Conservation (phyloP, 225 moss, liverwort and hornwort genomes). For the Sphagnum contortum region DNA sequence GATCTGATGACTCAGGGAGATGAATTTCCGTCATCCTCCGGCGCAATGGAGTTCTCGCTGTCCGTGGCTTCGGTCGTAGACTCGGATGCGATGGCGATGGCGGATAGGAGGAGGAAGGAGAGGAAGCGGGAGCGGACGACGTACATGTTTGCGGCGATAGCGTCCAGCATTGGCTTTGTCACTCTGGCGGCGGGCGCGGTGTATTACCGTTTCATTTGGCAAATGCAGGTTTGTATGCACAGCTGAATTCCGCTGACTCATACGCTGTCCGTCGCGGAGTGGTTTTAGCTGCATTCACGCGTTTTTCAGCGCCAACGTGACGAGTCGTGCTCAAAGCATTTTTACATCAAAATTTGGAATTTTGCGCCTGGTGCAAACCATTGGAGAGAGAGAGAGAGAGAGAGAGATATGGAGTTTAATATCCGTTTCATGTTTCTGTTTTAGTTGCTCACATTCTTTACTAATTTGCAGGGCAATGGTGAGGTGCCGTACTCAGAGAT, state of each 20-base stretch:
- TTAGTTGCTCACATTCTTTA: background rate
- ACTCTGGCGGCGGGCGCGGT: constrained; percentile 62
- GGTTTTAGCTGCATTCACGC: too few relatives aligned
- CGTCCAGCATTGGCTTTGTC: constrained; percentile 75
- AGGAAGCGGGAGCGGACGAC: constrained; percentile 44
- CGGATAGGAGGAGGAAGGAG: constrained; percentile 16
- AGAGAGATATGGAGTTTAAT: too few relatives aligned
- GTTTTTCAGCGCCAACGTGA: too few relatives aligned
- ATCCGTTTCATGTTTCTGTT: too few relatives aligned
- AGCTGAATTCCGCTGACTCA: too few relatives aligned
- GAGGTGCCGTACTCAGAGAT: constrained; percentile 75
- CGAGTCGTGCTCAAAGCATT: too few relatives aligned
- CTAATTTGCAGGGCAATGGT: constrained; percentile 33
- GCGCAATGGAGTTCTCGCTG: constrained; percentile 26
- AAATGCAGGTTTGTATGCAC: constrained; percentile 50
- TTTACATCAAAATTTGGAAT: too few relatives aligned
- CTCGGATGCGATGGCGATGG: constrained; percentile 13
- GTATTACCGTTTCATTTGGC: constrained; percentile 77
- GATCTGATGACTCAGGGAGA: background rate
- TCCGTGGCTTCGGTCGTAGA: constrained; percentile 38
- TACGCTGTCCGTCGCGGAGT: too few relatives aligned
- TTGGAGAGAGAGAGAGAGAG: too few relatives aligned
- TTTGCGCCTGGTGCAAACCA: too few relatives aligned
- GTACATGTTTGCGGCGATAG: constrained; percentile 75
- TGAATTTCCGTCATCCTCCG: constrained; percentile 2